These are phyloP conservation scores for Solanum chacoense DNA, from an alignment of 305 asterid genomes.

Conservation along the genomic window DNA sequence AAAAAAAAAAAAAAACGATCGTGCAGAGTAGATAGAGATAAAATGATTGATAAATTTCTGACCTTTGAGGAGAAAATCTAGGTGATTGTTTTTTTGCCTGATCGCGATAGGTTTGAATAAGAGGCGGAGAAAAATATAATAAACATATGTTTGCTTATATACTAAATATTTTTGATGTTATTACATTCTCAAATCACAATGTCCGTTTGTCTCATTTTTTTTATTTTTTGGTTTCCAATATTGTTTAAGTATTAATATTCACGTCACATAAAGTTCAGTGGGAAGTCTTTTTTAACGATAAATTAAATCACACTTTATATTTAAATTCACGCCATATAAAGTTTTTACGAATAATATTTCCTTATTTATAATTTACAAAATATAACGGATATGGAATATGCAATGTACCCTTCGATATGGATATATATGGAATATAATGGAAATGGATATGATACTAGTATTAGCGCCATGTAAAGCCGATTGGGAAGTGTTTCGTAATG, in stretches of 20 bases:
- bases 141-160: not conserved
- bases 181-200: not conserved
- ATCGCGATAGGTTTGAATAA: not conserved
- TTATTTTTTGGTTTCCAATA: not conserved
- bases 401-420: not conserved
- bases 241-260: not conserved
- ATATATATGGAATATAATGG: not conserved
- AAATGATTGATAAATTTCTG: not conserved
- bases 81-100: not conserved
- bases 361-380: not conserved
- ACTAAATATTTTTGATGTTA: not conserved
- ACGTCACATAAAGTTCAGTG: not conserved
- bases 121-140: not conserved
- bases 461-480: not conserved
- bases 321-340: not conserved
- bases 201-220: not conserved
- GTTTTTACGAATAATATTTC: no score
- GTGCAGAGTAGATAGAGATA: not conserved
- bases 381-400: no score
- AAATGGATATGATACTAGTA: not conserved
- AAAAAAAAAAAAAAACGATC: not conserved
- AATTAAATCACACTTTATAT: not conserved
- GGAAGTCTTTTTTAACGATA: not conserved
- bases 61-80: not conserved
- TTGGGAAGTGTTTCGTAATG: not conserved